A percentile compares a stretch with the other conserved stretches of the same genome.
phyloP scores from a whole-genome alignment of 164 flowering plant species.

The Liquidambar formosana region DNA sequence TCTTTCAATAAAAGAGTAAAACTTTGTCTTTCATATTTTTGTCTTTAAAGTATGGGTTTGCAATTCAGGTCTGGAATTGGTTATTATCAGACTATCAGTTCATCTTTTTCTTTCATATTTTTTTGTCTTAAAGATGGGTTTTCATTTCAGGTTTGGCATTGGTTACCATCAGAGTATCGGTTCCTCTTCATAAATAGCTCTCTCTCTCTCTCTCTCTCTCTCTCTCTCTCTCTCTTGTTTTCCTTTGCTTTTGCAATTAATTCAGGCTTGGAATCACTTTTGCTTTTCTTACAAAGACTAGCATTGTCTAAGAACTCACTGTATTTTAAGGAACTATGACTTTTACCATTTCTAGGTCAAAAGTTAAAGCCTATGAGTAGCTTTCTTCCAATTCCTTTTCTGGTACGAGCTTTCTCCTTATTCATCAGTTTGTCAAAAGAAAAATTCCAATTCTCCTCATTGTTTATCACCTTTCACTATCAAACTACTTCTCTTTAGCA shows the following conservation, averaged over 20 bases:
- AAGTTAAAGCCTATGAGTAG: conserved; percentile 14
- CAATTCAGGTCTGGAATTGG: background rate
- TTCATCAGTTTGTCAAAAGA: conserved; percentile 25
- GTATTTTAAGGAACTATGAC: conserved; percentile 1
- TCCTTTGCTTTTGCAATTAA: no score
- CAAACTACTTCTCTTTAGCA: conserved; percentile 20
- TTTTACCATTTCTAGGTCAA: conserved; percentile 21
- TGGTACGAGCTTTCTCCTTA: conserved; percentile 13
- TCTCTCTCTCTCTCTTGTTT: no score
- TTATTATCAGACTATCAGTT: background rate
- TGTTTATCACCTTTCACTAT: background rate
- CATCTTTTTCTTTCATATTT: background rate
- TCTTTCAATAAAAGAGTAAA: no score
- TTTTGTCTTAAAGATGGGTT: no score
- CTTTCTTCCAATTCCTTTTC: conserved; percentile 18
- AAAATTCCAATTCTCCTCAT: conserved; percentile 22
- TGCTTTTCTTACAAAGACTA: conserved; percentile 15
- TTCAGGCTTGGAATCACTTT: conserved; percentile 9
- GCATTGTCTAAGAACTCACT: conserved; percentile 4
- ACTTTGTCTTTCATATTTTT: no score
- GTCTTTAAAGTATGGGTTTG: no score
- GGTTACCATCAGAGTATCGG: no score
- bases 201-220: no score
- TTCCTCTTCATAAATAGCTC: no score
- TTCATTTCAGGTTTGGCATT: no score